Evolutionary conservation across 176 grass and related monocot species (phyloP), one percentile per base, ranked within the genome.

Genomic region (Eremochloa ophiuroides): DNA sequence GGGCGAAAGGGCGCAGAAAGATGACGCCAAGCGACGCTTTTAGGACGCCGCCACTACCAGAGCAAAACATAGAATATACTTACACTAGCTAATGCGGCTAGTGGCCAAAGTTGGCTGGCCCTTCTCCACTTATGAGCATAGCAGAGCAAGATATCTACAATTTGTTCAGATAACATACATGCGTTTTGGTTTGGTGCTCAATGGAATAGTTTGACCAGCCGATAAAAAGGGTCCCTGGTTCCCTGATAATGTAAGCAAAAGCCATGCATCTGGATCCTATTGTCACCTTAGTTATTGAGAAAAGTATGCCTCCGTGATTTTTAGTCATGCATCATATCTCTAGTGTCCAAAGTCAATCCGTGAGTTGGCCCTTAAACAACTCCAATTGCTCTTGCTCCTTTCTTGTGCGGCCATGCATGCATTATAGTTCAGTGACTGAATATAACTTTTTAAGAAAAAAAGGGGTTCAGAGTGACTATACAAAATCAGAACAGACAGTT

Each of bases 161-260:
- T 65, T 81, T 81, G 25, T 23, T 53, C 34, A 63, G 64, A 2
- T 44, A 47, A 47, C 3, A 30, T 23, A 22, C 51, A 43, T 7
- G 23, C 14, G n/a, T n/a, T n/a, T n/a, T 30, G 58, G 25, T 51
- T 56, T 44, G 76, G 82, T 85, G 82, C 82, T 71, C 8, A 1
- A 6, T 2, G 72, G 87, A 81, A 89, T 82, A 89, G 8, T 81
- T 81, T 85, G 71, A 76, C 58, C 56, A 18, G 23, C 7, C 53
- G 48, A n/a, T 70, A 15, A 48, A 80, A 58, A 18, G 16, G 23
- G 15, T 3, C 23, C 15, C 5, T 22, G 29, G 41, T 76, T 33
- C 50, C 9, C 13, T 17, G 31, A 20, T 65, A 41, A 13, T 43
- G 22, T 46, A 42, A 47, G 62, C 31, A 81, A 75, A 35, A 22